Conservation (phyloP, 2,329 filamentous ascomycete species). For the Aspergillus latus region DNA sequence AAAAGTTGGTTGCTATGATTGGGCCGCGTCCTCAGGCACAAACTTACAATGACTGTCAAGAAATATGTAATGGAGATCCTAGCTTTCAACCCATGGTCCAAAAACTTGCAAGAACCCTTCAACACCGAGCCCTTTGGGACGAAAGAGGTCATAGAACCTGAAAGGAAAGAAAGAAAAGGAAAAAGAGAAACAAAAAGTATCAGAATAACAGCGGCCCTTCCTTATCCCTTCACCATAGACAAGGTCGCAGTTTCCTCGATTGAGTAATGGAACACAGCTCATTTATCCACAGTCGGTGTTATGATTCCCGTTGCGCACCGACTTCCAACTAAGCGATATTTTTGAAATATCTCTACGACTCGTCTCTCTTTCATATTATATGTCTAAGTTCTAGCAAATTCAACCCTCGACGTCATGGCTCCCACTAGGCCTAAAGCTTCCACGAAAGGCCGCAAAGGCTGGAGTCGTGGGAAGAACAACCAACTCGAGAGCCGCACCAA, state of each 20-base stretch:
- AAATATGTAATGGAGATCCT: no score
- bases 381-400: not conserved
- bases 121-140: conserved; percentile 18
- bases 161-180: not conserved
- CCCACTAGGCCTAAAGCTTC: conserved; percentile 13
- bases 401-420: conserved; percentile 17
- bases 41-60: no score
- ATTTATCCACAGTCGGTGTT: not conserved
- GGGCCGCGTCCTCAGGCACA: no score
- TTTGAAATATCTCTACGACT: not conserved
- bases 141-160: conserved; percentile 37
- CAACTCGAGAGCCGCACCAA: conserved; percentile 10
- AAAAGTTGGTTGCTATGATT: no score
- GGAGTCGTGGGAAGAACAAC: conserved; percentile 12
- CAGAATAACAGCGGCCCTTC: no score
- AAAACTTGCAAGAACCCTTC: conserved; percentile 36
- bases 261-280: not conserved
- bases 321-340: not conserved
- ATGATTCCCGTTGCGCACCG: not conserved
- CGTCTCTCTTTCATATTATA: not conserved
- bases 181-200: no score
- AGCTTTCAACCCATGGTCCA: conserved; percentile 24
- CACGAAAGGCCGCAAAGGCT: conserved; percentile 12
- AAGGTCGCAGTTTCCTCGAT: not conserved
- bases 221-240: no score